phyloP scores from a whole-genome alignment of 176 grass and related monocot species.

The Triticum timopheevii region DNA sequence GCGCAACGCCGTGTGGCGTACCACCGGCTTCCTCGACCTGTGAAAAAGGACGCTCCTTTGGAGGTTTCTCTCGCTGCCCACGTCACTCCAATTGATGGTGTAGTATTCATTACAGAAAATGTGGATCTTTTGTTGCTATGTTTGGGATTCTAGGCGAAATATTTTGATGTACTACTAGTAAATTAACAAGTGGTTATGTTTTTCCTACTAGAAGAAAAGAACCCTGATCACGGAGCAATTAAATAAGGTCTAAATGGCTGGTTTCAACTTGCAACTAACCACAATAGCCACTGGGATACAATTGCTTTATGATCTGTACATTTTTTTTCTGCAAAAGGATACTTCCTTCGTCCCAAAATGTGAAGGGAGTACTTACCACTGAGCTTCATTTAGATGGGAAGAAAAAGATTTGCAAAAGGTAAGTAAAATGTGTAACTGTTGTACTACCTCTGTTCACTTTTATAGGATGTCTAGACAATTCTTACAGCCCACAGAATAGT shows the following conservation, averaged over 20 bases:
- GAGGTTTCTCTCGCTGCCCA: slow-evolving; percentile 28
- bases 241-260: neutral
- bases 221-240: neutral
- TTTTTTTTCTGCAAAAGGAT: neutral
- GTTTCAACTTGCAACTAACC: neutral
- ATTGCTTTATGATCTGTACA: neutral
- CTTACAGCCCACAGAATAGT: too few relatives aligned
- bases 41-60: slow-evolving; percentile 47
- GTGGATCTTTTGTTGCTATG: neutral
- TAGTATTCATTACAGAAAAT: slow-evolving; percentile 17
- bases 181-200: neutral
- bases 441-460: too few relatives aligned
- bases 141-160: neutral
- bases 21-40: slow-evolving; percentile 88
- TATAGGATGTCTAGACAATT: too few relatives aligned
- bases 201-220: slow-evolving; percentile 4
- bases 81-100: slow-evolving; percentile 11
- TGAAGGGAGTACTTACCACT: too few relatives aligned
- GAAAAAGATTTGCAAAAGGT: neutral
- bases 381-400: neutral
- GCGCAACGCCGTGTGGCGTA: slow-evolving; percentile 77
- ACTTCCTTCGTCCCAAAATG: too few relatives aligned
- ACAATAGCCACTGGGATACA: neutral
- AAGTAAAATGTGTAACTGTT: neutral
- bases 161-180: slow-evolving; percentile 1